Conservation (phyloP, 169 alveolate species). For the Eimeria acervulina region DNA sequence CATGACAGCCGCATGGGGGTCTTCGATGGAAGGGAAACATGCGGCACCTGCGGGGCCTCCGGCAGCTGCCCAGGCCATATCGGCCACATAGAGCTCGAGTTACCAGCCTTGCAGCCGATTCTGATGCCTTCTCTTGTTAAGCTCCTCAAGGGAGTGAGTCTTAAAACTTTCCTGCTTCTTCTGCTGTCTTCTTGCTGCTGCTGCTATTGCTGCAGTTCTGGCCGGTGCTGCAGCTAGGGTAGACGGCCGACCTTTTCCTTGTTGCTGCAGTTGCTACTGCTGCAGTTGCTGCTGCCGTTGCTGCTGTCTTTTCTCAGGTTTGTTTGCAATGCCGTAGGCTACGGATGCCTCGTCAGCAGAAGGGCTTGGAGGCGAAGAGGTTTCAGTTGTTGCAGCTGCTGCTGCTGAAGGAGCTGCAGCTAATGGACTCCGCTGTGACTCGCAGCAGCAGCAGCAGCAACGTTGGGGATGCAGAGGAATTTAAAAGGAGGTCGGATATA, state of each 20-base stretch:
- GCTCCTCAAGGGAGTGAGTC: constrained; percentile 43
- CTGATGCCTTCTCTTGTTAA: constrained; percentile 66
- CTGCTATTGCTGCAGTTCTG: constrained; percentile 10
- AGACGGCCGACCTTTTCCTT: background rate
- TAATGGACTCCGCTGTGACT: constrained; percentile 9
- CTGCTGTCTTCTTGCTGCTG: constrained; percentile 44
- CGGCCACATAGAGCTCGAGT: constrained; percentile 77
- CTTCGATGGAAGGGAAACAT: constrained; percentile 77
- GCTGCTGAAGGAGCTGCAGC: constrained; percentile 22
- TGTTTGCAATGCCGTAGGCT: constrained; percentile 42
- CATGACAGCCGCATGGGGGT: constrained; percentile 76
- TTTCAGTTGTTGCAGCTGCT: constrained; percentile 27
- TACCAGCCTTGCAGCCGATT: constrained; percentile 74
- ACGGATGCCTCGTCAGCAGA: constrained; percentile 31
- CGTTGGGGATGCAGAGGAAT: background rate
- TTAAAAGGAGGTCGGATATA: background rate
- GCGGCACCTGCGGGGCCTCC: constrained; percentile 80
- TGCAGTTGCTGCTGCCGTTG: background rate
- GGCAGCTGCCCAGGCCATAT: constrained; percentile 79
- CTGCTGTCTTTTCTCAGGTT: constrained; percentile 13
- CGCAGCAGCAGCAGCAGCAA: constrained; percentile 41
- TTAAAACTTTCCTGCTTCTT: background rate
- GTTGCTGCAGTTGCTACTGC: constrained; percentile 24
- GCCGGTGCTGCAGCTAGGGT: background rate
- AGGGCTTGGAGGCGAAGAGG: constrained; percentile 28